Evolutionary conservation across 2,329 filamentous ascomycete genomes (phyloP), one percentile per base, ranked within the genome.

Genomic region (Rhexocercosporidium sp.): DNA sequence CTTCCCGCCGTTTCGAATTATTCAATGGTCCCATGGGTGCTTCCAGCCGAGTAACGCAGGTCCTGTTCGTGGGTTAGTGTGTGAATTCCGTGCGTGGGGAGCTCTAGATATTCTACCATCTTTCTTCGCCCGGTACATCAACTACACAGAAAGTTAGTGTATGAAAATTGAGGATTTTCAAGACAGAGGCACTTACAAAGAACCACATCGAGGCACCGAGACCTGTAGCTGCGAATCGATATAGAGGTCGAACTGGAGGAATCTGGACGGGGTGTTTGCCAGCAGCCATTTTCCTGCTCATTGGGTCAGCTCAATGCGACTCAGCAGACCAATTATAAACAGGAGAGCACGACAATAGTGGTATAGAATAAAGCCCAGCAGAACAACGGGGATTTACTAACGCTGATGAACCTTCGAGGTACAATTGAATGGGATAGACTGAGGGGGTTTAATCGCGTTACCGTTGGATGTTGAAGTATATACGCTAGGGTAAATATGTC

Each of bases 121-220:
- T 84, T 97, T 92, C 88, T 95, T 97, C 76, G 94, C 93, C 77
- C 96, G 89, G 84, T 97, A 98, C 90, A 97, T 94, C 78, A 97
- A 83, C 94, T 97, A 76, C 44, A 68, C n/a, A 34, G 18, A 16
- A 22, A 3, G 20, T 75, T 49, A 76, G 69, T 62, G 64, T 57
- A 18, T 22, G 16, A 25, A 20, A 18, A 18, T 44, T 3, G n/a
- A 3, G n/a, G 25, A 1, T n/a, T 16, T 16, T 5, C 16, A 14
- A 1, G 14, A 29, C 56, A n/a, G 8, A 29, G 7, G 54, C 2
- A 84, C 91, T 78, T 88, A 98, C 94, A 81, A 96, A 99, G 83
- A 99, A 98, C 96, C 96, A 99, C 96, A 98, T 99, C 82, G 92
- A 92, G 64, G 96, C 96, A 74, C 94, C 92, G 70, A 99, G 85